These are phyloP conservation scores for Kodamaea suecica DNA, from an alignment of 1,139 yeast species.

Conservation along the genomic window DNA sequence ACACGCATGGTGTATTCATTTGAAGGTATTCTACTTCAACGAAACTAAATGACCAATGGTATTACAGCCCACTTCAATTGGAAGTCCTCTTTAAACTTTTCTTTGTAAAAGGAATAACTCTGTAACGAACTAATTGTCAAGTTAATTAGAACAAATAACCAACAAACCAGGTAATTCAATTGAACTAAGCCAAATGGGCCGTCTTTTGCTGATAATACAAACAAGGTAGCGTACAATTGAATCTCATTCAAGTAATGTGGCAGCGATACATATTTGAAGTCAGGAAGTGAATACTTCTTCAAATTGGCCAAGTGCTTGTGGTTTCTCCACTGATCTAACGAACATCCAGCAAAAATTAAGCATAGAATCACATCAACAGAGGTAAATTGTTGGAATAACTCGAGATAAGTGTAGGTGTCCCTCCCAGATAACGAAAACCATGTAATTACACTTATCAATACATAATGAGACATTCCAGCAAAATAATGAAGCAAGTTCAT, in stretches of 20 bases:
- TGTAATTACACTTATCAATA: slow-evolving; percentile 20
- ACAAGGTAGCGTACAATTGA: slow-evolving; percentile 49
- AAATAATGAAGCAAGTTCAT: slow-evolving; percentile 77
- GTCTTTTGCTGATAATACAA: slow-evolving; percentile 17
- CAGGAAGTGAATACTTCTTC: slow-evolving; percentile 67
- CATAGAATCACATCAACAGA: slow-evolving; percentile 13
- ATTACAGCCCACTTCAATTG: slow-evolving; percentile 11
- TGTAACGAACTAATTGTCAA: slow-evolving; percentile 62
- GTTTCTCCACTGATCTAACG: slow-evolving; percentile 54
- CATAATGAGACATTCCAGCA: slow-evolving; percentile 69
- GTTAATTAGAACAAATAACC: slow-evolving; percentile 62
- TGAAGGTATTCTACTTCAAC: too few species aligned
- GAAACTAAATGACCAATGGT: slow-evolving; percentile 9
- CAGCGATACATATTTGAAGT: slow-evolving; percentile 53
- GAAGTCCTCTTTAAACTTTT: slow-evolving; percentile 12
- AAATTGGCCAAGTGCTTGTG: slow-evolving; percentile 62
- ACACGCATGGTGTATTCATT: too few species aligned
- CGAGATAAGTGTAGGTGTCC: slow-evolving; percentile 1
- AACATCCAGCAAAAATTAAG: slow-evolving; percentile 38
- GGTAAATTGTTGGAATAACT: neutral
- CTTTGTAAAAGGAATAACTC: slow-evolving; percentile 51
- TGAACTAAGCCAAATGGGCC: slow-evolving; percentile 11
- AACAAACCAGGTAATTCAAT: slow-evolving; percentile 20
- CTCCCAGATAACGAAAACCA: slow-evolving; percentile 12
- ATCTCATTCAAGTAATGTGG: slow-evolving; percentile 86